phyloP scores from a whole-genome alignment of 1,284 basidiomycete genomes.

The Meira miltonrushii region DNA sequence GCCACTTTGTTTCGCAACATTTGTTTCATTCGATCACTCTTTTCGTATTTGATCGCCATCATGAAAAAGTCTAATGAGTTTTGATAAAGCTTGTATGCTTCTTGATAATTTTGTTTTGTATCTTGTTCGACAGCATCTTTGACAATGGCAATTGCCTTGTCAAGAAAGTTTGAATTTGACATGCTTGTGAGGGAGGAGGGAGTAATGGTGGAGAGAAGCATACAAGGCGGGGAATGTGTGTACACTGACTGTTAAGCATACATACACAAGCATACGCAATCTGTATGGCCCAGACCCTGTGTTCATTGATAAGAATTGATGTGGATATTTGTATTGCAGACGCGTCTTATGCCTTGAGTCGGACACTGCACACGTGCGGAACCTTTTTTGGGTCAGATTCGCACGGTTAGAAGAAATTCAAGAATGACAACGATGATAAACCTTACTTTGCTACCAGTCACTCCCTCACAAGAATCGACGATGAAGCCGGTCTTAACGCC shows the following conservation, averaged over 20 bases:
- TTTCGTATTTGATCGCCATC: constrained; percentile 85
- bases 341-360: no score
- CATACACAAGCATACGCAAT: no score
- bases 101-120: constrained; percentile 84
- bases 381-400: no score
- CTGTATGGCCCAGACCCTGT: no score
- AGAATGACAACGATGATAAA: no score
- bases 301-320: no score
- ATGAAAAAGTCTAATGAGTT: constrained; percentile 98
- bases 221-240: no score
- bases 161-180: constrained; percentile 45
- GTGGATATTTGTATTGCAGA: no score
- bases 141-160: constrained; percentile 84
- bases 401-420: no score
- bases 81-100: constrained; percentile 81
- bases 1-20: constrained; percentile 83
- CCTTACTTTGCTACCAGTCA: no score
- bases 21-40: constrained; percentile 85
- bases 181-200: constrained; percentile 16
- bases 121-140: constrained; percentile 94
- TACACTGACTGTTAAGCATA: no score
- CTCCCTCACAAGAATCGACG: neutral
- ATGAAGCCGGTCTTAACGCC: constrained; percentile 18
- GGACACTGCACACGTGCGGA: no score
- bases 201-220: neutral